These are phyloP conservation scores for Ricinus communis DNA, from an alignment of 345 rosid genomes.

Conservation along the genomic window DNA sequence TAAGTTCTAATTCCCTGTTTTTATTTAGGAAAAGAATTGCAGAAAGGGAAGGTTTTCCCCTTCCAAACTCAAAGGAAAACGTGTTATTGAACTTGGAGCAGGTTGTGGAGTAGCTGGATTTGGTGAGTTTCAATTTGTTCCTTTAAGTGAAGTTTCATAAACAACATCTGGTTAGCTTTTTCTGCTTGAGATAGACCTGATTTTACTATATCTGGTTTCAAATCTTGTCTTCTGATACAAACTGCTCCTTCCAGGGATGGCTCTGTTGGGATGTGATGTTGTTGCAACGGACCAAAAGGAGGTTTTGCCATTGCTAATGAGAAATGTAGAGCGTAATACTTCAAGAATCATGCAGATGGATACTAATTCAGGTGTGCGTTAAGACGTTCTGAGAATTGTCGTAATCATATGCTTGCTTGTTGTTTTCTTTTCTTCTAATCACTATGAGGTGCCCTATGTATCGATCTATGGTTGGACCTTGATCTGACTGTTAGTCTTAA, in stretches of 20 bases:
- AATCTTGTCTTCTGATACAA: conserved; percentile 10
- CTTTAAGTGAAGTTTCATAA: background rate
- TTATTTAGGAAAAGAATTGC: conserved; percentile 77
- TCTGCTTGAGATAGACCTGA: conserved; percentile 11
- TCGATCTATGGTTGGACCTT: conserved; percentile 6
- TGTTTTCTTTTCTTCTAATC: background rate
- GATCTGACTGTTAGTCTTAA: background rate
- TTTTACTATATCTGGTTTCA: conserved; percentile 6
- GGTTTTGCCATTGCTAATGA: conserved; percentile 70
- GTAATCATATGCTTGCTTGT: background rate
- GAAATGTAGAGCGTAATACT: conserved; percentile 79
- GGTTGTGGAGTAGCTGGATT: conserved; percentile 98
- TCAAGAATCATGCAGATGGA: conserved; percentile 72
- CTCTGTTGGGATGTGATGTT: conserved; percentile 84
- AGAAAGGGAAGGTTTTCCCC: conserved; percentile 82
- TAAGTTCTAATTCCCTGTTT: conserved; percentile 10
- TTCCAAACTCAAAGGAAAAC: conserved; percentile 84
- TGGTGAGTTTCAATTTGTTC: conserved; percentile 53
- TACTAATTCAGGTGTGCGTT: conserved; percentile 51
- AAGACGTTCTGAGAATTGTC: background rate
- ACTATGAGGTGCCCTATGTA: background rate
- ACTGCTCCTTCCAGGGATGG: conserved; percentile 64
- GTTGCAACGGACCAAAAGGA: conserved; percentile 79
- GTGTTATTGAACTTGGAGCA: conserved; percentile 89
- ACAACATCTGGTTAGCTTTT: background rate